phyloP scores from a whole-genome alignment of 768 basidiomycete species.

The Mycena sanguinolenta region DNA sequence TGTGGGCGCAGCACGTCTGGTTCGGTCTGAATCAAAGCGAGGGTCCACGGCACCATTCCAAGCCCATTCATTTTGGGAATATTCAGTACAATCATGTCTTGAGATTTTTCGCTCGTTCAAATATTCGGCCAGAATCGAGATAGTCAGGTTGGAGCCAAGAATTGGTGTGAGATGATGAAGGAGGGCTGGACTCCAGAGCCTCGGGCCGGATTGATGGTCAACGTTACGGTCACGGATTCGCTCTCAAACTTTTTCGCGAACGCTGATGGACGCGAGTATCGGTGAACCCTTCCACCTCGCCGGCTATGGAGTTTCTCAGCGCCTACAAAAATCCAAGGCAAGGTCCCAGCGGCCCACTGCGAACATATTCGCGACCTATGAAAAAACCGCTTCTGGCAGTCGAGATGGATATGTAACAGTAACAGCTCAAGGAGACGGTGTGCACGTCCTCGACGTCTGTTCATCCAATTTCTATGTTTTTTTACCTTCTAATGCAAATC shows the following conservation, averaged over 20 bases:
- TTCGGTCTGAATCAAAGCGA: too few species aligned
- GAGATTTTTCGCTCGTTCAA: too few species aligned
- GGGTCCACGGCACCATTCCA: too few species aligned
- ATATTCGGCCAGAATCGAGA: too few species aligned
- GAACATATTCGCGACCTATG: slow-evolving; percentile 53
- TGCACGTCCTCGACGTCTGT: slow-evolving; percentile 81
- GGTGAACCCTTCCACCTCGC: slow-evolving; percentile 58
- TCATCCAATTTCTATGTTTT: slow-evolving; percentile 6
- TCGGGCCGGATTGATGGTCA: neutral
- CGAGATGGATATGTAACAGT: slow-evolving; percentile 74
- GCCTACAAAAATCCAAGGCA: slow-evolving; percentile 34
- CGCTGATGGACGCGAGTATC: slow-evolving; percentile 37
- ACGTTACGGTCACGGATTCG: too few species aligned
- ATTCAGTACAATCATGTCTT: too few species aligned
- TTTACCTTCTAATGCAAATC: slow-evolving; percentile 10
- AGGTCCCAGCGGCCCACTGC: slow-evolving; percentile 34
- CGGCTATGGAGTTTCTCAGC: slow-evolving; percentile 47
- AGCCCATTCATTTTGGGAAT: too few species aligned
- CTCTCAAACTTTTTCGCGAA: neutral
- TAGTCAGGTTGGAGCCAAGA: too few species aligned
- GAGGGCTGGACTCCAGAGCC: too few species aligned
- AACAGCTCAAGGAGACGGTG: slow-evolving; percentile 79
- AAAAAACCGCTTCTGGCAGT: slow-evolving; percentile 45
- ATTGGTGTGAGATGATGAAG: too few species aligned
- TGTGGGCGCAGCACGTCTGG: too few species aligned